Conservation (phyloP, 345 rosid genomes). For the Pistacia vera region DNA sequence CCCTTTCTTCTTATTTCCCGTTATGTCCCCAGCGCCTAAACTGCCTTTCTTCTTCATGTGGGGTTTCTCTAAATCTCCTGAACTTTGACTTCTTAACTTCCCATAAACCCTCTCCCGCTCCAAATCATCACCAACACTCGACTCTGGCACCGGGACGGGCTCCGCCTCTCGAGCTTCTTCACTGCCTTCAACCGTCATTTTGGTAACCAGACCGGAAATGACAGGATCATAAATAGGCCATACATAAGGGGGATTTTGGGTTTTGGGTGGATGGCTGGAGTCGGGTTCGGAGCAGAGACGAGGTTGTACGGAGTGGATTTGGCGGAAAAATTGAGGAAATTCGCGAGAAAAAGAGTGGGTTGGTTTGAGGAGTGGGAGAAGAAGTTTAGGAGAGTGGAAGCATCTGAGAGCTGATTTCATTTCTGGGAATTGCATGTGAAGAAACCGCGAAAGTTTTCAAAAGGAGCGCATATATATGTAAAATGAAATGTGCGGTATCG, state of each 20-base stretch:
- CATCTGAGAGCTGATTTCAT: conserved; percentile 40
- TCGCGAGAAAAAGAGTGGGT: conserved; percentile 15
- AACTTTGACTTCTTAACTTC: conserved; percentile 14
- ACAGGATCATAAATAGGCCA: conserved; percentile 40
- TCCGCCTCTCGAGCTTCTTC: conserved; percentile 1
- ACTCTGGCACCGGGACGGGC: neutral
- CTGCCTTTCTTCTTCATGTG: conserved; percentile 20
- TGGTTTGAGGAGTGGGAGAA: conserved; percentile 16
- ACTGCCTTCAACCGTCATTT: neutral
- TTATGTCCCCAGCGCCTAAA: conserved; percentile 27
- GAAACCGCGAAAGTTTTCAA: conserved; percentile 13
- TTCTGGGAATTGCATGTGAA: conserved; percentile 30
- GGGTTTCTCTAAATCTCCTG: conserved; percentile 6
- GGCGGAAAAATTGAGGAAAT: conserved; percentile 24
- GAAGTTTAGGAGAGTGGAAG: conserved; percentile 19
- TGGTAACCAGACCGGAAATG: conserved; percentile 1
- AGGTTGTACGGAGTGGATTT: conserved; percentile 23
- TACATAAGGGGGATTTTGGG: conserved; percentile 15
- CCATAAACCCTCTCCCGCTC: conserved; percentile 19
- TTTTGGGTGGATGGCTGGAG: neutral
- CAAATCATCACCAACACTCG: conserved; percentile 16
- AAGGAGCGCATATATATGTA: neutral
- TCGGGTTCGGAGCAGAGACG: conserved; percentile 9
- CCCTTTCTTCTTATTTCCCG: conserved; percentile 49
- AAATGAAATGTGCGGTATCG: neutral